Percentiles rank a stretch among this genome's conserved stretches.
phyloP scores from a whole-genome alignment of 2,329 filamentous ascomycete species.

The Raffaelea deltoideospora region DNA sequence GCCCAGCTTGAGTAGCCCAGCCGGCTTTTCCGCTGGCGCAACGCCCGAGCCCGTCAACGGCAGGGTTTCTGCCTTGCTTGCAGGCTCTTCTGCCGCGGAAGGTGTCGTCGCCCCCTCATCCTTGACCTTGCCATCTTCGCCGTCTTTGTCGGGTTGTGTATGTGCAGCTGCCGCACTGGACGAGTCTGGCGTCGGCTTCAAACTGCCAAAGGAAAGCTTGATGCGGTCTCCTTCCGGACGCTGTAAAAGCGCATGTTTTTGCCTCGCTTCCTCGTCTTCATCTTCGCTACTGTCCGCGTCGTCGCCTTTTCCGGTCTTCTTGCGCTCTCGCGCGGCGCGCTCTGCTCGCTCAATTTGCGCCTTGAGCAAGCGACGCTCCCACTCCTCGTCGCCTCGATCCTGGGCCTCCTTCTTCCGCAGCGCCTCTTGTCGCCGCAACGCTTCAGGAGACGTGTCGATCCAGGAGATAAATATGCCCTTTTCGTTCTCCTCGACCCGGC shows the following conservation, averaged over 20 bases:
- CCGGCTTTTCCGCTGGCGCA: neutral
- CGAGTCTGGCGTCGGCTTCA: too few relatives aligned
- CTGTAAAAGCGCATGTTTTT: slow-evolving; percentile 39
- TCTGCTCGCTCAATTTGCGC: slow-evolving; percentile 72
- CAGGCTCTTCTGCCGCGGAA: too few relatives aligned
- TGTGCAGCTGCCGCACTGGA: too few relatives aligned
- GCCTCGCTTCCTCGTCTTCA: slow-evolving; percentile 24
- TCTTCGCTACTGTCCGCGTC: slow-evolving; percentile 28
- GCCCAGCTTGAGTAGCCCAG: slow-evolving; percentile 51
- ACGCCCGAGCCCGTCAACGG: slow-evolving; percentile 6
- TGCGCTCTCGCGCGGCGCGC: slow-evolving; percentile 35
- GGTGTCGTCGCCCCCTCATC: too few relatives aligned
- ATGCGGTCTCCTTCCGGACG: slow-evolving; percentile 62
- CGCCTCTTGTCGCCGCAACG: slow-evolving; percentile 64
- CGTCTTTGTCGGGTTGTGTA: too few relatives aligned
- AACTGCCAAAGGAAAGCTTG: slow-evolving; percentile 49
- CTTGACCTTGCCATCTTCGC: too few relatives aligned
- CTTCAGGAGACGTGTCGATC: slow-evolving; percentile 85
- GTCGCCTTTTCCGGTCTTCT: slow-evolving; percentile 18
- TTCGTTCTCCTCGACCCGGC: slow-evolving; percentile 73
- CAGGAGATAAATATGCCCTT: slow-evolving; percentile 79
- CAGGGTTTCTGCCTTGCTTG: slow-evolving; percentile 3
- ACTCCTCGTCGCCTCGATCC: slow-evolving; percentile 80
- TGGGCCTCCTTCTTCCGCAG: slow-evolving; percentile 70
- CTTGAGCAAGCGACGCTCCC: slow-evolving; percentile 67